Evolutionary conservation across 768 basidiomycete genomes (phyloP).

Genomic region (Xanthoconium purpureum): DNA sequence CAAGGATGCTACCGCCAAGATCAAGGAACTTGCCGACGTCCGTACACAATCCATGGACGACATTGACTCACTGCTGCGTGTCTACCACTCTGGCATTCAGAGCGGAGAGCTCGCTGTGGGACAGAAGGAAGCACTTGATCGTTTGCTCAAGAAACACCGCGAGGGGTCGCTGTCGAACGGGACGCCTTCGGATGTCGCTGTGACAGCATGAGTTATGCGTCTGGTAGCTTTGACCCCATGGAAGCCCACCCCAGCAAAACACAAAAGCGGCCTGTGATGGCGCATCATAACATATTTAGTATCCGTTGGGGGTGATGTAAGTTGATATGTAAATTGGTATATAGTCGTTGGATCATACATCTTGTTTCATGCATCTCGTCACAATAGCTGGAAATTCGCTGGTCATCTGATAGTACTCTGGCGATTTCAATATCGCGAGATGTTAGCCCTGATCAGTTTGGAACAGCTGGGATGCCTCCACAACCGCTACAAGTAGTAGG

Average conservation of each 20-base stretch:
- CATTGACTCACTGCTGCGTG: slow-evolving; percentile 92
- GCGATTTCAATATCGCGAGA: background rate
- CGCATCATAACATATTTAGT: slow-evolving; percentile 12
- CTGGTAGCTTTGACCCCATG: background rate
- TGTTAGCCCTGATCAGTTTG: background rate
- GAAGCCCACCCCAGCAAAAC: background rate
- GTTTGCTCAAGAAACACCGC: slow-evolving; percentile 78
- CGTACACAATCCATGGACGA: slow-evolving; percentile 99
- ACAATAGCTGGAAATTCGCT: background rate
- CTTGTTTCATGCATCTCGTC: background rate
- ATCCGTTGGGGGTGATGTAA: slow-evolving; percentile 10
- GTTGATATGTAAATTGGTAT: background rate
- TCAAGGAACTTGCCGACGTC: slow-evolving; percentile 98
- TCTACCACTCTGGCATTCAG: slow-evolving; percentile 93
- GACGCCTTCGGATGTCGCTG: background rate
- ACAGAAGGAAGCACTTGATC: slow-evolving; percentile 89
- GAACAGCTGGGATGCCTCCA: background rate
- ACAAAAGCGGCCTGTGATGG: slow-evolving; percentile 22
- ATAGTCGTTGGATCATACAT: background rate
- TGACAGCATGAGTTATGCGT: slow-evolving; percentile 8
- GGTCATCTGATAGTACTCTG: no score
- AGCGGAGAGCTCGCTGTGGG: slow-evolving; percentile 90
- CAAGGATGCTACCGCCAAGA: slow-evolving; percentile 98
- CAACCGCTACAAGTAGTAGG: background rate
- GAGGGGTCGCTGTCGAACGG: slow-evolving; percentile 25